Conservation (phyloP, 1,139 yeast genomes). For the Wickerhamomyces sp. region DNA sequence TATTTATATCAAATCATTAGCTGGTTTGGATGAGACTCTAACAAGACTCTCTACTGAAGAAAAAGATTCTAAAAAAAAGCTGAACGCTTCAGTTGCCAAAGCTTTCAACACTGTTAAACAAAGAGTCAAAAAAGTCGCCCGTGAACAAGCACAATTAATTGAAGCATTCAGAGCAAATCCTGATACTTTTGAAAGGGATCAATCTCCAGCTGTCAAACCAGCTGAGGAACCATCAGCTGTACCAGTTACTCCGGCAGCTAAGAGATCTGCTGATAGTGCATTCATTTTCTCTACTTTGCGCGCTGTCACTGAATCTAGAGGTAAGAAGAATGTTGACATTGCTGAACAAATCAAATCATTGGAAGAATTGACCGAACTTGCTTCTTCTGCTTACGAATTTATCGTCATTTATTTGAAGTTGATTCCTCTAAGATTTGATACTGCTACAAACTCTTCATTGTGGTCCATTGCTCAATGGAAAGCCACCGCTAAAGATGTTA, state of each 20-base stretch:
- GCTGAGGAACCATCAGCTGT: slow-evolving; percentile 25
- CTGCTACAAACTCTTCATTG: slow-evolving; percentile 58
- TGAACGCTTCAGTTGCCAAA: slow-evolving; percentile 80
- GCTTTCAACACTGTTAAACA: slow-evolving; percentile 88
- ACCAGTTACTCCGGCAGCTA: slow-evolving; percentile 28
- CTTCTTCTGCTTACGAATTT: slow-evolving; percentile 67
- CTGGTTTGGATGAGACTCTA: slow-evolving; percentile 69
- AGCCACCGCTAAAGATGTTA: slow-evolving; percentile 58
- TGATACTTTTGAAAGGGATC: slow-evolving; percentile 60
- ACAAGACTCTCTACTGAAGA: slow-evolving; percentile 54
- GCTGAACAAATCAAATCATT: slow-evolving; percentile 70
- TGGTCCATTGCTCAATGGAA: slow-evolving; percentile 88
- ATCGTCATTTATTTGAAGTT: slow-evolving; percentile 78
- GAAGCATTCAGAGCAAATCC: slow-evolving; percentile 66
- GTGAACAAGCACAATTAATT: slow-evolving; percentile 55
- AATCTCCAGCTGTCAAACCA: slow-evolving; percentile 28
- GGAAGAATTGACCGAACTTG: slow-evolving; percentile 51
- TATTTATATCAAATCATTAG: slow-evolving; percentile 63
- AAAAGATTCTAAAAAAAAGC: slow-evolving; percentile 64
- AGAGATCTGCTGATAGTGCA: slow-evolving; percentile 31
- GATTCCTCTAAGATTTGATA: slow-evolving; percentile 86
- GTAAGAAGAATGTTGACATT: slow-evolving; percentile 90
- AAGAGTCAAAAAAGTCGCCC: slow-evolving; percentile 76
- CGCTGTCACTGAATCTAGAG: slow-evolving; percentile 82
- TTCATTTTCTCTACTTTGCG: slow-evolving; percentile 69